Evolutionary conservation across 352 stramenopile genomes (phyloP).

Genomic region (Discostella stelligera): DNA sequence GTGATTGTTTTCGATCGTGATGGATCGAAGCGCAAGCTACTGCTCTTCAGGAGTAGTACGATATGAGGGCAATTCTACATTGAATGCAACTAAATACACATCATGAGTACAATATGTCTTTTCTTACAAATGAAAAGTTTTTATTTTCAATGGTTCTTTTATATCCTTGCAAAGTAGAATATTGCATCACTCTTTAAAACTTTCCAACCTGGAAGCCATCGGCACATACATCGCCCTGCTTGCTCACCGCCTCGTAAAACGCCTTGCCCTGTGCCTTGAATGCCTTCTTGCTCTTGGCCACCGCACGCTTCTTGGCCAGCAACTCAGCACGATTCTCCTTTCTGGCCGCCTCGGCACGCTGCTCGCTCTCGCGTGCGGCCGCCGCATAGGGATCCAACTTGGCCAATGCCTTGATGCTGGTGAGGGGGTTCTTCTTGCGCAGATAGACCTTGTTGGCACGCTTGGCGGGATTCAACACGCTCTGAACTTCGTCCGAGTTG

Average conservation of each 20-base stretch:
- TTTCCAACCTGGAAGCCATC: constrained; percentile 69
- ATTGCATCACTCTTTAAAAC: constrained; percentile 1
- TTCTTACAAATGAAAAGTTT: too few species aligned
- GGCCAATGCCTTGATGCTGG: constrained; percentile 92
- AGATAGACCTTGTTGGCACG: constrained; percentile 86
- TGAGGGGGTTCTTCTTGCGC: constrained; percentile 98
- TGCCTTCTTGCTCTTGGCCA: constrained; percentile 84
- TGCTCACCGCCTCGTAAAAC: constrained; percentile 83
- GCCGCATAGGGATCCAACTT: constrained; percentile 97
- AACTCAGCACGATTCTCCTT: constrained; percentile 88
- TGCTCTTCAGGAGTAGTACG: too few species aligned
- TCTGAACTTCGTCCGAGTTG: constrained; percentile 99
- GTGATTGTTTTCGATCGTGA: too few species aligned
- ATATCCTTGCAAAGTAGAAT: too few species aligned
- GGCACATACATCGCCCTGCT: constrained; percentile 83
- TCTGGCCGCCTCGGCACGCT: constrained; percentile 86
- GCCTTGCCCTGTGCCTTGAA: constrained; percentile 76
- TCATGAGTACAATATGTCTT: too few species aligned
- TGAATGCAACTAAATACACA: background rate
- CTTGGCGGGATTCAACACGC: constrained; percentile 92
- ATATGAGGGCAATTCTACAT: background rate
- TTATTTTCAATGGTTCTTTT: too few species aligned
- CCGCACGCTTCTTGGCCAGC: constrained; percentile 85
- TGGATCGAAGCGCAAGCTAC: background rate
- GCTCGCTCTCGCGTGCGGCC: constrained; percentile 88